phyloP scores from a whole-genome alignment of 1,284 basidiomycete species.

The Moesziomyces parantarcticus region DNA sequence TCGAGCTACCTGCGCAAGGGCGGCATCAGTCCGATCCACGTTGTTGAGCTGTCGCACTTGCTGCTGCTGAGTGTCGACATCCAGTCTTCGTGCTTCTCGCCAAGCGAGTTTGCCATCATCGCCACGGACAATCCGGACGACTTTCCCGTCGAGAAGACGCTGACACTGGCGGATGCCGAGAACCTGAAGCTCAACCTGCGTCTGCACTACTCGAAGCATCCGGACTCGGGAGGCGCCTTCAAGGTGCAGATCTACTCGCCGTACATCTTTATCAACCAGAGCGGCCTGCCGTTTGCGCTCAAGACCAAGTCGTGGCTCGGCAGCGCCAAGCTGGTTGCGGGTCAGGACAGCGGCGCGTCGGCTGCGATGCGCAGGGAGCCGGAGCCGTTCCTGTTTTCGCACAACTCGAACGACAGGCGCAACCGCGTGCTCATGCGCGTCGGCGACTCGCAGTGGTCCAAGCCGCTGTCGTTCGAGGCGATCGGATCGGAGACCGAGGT shows the following conservation, averaged over 20 bases:
- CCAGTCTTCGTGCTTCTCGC: conserved; percentile 83
- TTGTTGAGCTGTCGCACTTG: conserved; percentile 92
- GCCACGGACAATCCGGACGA: conserved; percentile 92
- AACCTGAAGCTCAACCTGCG: conserved; percentile 84
- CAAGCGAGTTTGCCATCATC: conserved; percentile 98
- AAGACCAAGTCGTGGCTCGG: conserved; percentile 80
- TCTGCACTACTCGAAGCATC: conserved; percentile 82
- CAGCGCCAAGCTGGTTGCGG: conserved; percentile 83
- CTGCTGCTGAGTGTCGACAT: conserved; percentile 90
- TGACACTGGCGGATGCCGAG: conserved; percentile 80
- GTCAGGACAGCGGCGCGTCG: conserved; percentile 71
- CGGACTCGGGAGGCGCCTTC: conserved; percentile 95
- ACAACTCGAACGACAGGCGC: conserved; percentile 79
- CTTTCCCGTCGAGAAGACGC: conserved; percentile 81
- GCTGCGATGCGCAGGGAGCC: conserved; percentile 68
- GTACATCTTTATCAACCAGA: conserved; percentile 93
- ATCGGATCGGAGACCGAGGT: conserved; percentile 89
- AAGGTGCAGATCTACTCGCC: conserved; percentile 96
- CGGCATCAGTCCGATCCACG: conserved; percentile 95
- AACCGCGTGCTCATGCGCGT: conserved; percentile 87
- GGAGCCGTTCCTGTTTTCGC: conserved; percentile 78
- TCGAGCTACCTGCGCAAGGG: conserved; percentile 92
- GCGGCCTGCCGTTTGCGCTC: conserved; percentile 83
- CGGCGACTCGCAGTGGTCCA: conserved; percentile 91
- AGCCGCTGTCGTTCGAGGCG: conserved; percentile 75